These are phyloP conservation scores for Cynara cardunculus DNA, from an alignment of 129 eudicot species.

Conservation along the genomic window DNA sequence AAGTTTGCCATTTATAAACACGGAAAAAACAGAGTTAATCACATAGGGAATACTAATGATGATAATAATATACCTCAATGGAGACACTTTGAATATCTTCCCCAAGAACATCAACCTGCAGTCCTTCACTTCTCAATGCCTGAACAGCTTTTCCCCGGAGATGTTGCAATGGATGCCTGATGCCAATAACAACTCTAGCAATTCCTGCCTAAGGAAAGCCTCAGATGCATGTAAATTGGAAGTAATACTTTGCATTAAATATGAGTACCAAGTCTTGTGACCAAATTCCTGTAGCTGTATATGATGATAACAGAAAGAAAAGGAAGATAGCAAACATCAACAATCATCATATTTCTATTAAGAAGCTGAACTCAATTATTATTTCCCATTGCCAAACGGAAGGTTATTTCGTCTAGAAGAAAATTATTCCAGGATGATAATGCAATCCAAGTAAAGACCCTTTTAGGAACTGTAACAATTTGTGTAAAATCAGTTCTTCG, in stretches of 20 bases:
- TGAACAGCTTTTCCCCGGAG: constrained; percentile 77
- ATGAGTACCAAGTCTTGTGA: neutral
- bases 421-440: neutral
- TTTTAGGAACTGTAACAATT: neutral
- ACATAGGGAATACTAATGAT: neutral
- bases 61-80: constrained; percentile 55
- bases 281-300: neutral
- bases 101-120: constrained; percentile 89
- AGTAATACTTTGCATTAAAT: neutral
- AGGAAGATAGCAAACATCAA: neutral
- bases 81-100: constrained; percentile 70
- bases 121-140: constrained; percentile 60
- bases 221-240: constrained; percentile 24
- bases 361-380: neutral
- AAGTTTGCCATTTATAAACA: neutral
- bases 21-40: neutral
- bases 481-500: neutral
- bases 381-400: neutral
- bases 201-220: constrained; percentile 75
- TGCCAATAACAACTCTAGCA: constrained; percentile 80
- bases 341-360: neutral
- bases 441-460: neutral
- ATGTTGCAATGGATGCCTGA: constrained; percentile 89
- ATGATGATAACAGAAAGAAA: neutral
- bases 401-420: neutral